phyloP scores from a whole-genome alignment of 2,329 filamentous ascomycete genomes.

The Domatiomyces globalis region DNA sequence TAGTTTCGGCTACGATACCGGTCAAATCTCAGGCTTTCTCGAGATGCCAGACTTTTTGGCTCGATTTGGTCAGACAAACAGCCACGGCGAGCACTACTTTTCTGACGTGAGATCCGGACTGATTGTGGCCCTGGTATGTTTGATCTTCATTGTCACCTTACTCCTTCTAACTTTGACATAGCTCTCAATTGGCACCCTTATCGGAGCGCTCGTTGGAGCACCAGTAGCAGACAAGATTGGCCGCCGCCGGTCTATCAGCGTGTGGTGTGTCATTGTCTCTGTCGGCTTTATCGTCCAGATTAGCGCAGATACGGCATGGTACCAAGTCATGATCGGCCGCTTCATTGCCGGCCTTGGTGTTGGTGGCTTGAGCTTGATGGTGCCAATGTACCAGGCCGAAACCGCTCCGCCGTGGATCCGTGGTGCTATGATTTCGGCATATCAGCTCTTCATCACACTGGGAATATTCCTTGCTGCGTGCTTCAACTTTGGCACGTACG shows the following conservation, averaged over 20 bases:
- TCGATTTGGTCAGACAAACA: constrained; percentile 24
- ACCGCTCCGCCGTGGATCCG: constrained; percentile 31
- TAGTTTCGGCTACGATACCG: constrained; percentile 28
- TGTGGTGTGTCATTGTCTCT: constrained; percentile 27
- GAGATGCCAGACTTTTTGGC: constrained; percentile 28
- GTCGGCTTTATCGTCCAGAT: constrained; percentile 32
- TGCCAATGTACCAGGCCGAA: constrained; percentile 34
- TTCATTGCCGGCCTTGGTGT: constrained; percentile 31
- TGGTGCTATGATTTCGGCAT: constrained; percentile 30
- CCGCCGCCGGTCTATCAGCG: constrained; percentile 28
- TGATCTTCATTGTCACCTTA: neutral
- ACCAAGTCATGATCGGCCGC: constrained; percentile 30
- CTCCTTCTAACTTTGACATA: constrained; percentile 9
- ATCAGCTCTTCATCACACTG: constrained; percentile 34
- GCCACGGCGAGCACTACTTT: constrained; percentile 21
- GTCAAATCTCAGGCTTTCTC: constrained; percentile 32
- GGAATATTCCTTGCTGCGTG: constrained; percentile 32
- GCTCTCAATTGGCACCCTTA: constrained; percentile 31
- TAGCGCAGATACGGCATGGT: constrained; percentile 25
- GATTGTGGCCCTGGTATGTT: constrained; percentile 28
- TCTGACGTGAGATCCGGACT: constrained; percentile 29
- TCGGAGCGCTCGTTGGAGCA: constrained; percentile 30
- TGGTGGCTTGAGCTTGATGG: constrained; percentile 28
- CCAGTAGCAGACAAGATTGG: constrained; percentile 32
- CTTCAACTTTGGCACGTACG: constrained; percentile 33